phyloP scores from a whole-genome alignment of 176 grass and related monocot genomes.

The Eragrostis curvula region DNA sequence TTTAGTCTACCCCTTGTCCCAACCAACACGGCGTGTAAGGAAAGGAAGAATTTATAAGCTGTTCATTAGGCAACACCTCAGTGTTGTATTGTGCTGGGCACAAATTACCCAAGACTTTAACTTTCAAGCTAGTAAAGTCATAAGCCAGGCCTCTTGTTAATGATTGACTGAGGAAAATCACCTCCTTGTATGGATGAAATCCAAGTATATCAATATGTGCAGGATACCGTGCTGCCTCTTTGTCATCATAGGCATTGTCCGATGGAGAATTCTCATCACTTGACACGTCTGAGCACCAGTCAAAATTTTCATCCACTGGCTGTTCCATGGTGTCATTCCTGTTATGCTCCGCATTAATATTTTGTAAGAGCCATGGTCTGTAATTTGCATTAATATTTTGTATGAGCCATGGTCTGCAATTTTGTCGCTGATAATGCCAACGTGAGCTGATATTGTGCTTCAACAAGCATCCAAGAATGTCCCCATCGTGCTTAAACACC shows the following conservation, averaged over 20 bases:
- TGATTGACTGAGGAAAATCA: neutral
- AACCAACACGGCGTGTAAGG: slow-evolving; percentile 19
- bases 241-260: no score
- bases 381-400: no score
- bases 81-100: neutral
- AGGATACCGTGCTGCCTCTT: neutral
- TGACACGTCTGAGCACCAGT: no score
- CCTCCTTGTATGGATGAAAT: slow-evolving; percentile 23
- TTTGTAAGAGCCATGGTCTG: neutral
- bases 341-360: neutral
- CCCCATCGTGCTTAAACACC: neutral
- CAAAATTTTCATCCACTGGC: no score
- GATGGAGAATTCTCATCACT: neutral
- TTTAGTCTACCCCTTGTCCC: neutral
- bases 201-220: neutral
- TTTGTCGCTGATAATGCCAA: neutral
- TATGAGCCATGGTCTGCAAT: no score
- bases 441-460: neutral
- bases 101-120: neutral
- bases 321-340: no score
- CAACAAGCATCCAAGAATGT: neutral
- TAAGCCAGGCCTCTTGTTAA: neutral
- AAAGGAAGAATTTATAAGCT: neutral
- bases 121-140: neutral
- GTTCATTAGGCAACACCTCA: neutral